These are phyloP conservation scores for Royoungia palumana DNA, from an alignment of 768 basidiomycete genomes.

Conservation along the genomic window DNA sequence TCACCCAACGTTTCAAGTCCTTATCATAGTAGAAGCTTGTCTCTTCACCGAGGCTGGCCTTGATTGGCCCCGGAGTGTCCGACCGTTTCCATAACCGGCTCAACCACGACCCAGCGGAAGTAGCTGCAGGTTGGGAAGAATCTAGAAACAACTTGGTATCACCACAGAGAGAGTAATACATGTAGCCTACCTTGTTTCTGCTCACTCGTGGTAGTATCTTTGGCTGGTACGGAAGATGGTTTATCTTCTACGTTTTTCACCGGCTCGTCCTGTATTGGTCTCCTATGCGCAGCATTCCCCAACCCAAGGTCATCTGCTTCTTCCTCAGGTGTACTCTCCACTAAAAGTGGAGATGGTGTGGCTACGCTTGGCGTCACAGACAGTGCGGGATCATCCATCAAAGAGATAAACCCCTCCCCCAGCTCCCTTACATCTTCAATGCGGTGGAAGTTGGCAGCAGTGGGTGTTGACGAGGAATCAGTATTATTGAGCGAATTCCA, in stretches of 20 bases:
- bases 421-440: constrained; percentile 43
- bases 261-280: constrained; percentile 25
- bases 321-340: constrained; percentile 32
- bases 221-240: constrained; percentile 15
- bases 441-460: constrained; percentile 60
- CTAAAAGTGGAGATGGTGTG: constrained; percentile 10
- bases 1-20: constrained; percentile 95
- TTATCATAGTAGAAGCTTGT: constrained; percentile 90
- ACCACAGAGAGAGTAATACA: background rate
- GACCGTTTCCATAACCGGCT: constrained; percentile 75
- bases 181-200: constrained; percentile 32
- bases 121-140: constrained; percentile 21
- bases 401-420: constrained; percentile 70
- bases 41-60: constrained; percentile 91
- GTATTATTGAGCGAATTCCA: constrained; percentile 54
- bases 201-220: constrained; percentile 18
- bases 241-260: constrained; percentile 28
- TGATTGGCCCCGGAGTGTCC: constrained; percentile 69
- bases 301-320: constrained; percentile 90
- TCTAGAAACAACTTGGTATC: constrained; percentile 1
- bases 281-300: constrained; percentile 62
- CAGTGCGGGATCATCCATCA: constrained; percentile 66
- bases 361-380: constrained; percentile 32
- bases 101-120: constrained; percentile 65
- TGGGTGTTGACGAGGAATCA: constrained; percentile 55